Evolutionary conservation across 768 basidiomycete genomes (phyloP).

Genomic region (Termitomyces heimii): DNA sequence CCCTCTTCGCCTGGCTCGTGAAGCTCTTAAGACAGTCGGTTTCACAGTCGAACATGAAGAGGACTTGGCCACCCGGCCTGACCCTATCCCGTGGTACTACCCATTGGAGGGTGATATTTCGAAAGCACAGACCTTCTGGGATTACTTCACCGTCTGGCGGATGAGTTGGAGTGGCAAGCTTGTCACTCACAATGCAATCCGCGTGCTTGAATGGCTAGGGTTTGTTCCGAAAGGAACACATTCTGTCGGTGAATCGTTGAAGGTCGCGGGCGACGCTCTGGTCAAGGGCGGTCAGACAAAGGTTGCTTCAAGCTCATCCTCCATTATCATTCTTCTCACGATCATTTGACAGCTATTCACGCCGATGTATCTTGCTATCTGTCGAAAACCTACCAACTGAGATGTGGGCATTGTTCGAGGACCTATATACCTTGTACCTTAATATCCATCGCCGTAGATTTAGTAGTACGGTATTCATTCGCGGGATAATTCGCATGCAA

Average conservation of each 20-base stretch:
- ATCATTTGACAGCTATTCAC: constrained; percentile 62
- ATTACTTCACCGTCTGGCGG: constrained; percentile 82
- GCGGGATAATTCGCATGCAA: background rate
- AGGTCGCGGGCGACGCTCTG: constrained; percentile 71
- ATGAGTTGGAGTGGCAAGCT: constrained; percentile 85
- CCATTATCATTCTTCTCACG: background rate
- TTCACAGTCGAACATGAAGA: constrained; percentile 89
- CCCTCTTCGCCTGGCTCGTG: constrained; percentile 56
- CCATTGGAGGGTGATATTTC: constrained; percentile 89
- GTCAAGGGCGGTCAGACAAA: constrained; percentile 84
- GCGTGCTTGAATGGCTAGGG: constrained; percentile 71
- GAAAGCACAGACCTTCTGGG: constrained; percentile 94
- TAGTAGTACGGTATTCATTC: background rate
- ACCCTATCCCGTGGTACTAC: constrained; percentile 88
- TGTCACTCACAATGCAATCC: constrained; percentile 76
- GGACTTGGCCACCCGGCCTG: constrained; percentile 84
- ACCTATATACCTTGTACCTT: constrained; percentile 13
- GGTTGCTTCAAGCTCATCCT: constrained; percentile 36
- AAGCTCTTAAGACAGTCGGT: constrained; percentile 79
- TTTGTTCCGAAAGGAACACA: constrained; percentile 89
- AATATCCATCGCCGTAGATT: constrained; percentile 7
- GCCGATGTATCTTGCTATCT: constrained; percentile 76
- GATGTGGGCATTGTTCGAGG: background rate
- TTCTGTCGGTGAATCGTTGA: constrained; percentile 85
- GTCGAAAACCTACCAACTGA: constrained; percentile 46